phyloP scores from a whole-genome alignment of 2,329 filamentous ascomycete species.

The Xylariaceae sp. region DNA sequence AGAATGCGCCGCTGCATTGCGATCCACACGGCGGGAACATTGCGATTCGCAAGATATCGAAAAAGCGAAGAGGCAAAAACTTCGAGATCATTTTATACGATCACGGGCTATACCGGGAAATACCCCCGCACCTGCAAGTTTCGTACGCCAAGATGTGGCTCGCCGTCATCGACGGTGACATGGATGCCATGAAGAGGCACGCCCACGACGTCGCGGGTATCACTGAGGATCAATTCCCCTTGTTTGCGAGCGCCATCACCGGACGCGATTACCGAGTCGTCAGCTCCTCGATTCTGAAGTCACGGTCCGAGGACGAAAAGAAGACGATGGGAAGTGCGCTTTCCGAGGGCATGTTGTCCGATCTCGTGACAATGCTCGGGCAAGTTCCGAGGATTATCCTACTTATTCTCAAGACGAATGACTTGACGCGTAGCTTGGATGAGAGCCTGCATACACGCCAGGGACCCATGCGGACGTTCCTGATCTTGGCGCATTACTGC shows the following conservation, averaged over 20 bases:
- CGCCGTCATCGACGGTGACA: conserved; percentile 85
- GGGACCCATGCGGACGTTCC: conserved; percentile 58
- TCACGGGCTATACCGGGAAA: conserved; percentile 92
- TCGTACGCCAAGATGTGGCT: conserved; percentile 97
- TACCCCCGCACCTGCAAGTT: conserved; percentile 68
- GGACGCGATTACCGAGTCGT: conserved; percentile 83
- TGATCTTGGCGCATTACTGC: conserved; percentile 65
- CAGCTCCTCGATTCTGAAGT: conserved; percentile 50
- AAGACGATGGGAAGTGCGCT: conserved; percentile 78
- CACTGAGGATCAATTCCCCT: conserved; percentile 80
- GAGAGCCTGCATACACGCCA: conserved; percentile 76
- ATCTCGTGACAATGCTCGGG: conserved; percentile 81
- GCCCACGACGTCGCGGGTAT: conserved; percentile 85
- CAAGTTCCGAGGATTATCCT: conserved; percentile 88
- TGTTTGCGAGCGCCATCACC: conserved; percentile 95
- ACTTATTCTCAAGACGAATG: conserved; percentile 95
- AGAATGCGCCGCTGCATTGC: conserved; percentile 83
- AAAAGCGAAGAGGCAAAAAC: conserved; percentile 57
- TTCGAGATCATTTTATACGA: conserved; percentile 97
- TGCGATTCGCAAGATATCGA: conserved; percentile 73
- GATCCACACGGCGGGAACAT: conserved; percentile 97
- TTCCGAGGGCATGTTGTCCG: conserved; percentile 80
- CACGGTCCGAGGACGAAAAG: conserved; percentile 71
- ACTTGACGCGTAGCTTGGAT: conserved; percentile 87
- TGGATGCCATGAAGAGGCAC: conserved; percentile 79